phyloP scores from a whole-genome alignment of 768 basidiomycete genomes.

The Pholiota molesta region DNA sequence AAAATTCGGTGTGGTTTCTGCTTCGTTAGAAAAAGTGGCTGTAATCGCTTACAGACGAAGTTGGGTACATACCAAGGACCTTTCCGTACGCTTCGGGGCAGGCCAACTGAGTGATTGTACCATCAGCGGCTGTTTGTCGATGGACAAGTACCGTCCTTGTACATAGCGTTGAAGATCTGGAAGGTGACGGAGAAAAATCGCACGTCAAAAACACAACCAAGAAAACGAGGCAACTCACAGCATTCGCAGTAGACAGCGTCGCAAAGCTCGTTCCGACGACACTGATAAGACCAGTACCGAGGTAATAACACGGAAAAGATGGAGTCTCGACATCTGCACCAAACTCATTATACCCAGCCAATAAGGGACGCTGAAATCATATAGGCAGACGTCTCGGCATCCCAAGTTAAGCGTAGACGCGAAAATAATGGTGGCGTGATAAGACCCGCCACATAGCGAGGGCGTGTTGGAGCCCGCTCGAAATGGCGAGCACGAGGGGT shows the following conservation, averaged over 20 bases:
- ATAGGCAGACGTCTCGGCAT: slow-evolving; percentile 63
- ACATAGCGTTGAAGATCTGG: slow-evolving; percentile 77
- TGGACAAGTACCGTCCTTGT: slow-evolving; percentile 78
- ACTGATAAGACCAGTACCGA: slow-evolving; percentile 80
- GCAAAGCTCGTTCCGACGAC: slow-evolving; percentile 85
- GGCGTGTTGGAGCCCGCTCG: slow-evolving; percentile 74
- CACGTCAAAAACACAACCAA: not conserved
- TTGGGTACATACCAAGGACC: slow-evolving; percentile 57
- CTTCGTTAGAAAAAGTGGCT: not conserved
- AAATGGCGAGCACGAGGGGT: slow-evolving; percentile 72
- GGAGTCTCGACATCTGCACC: slow-evolving; percentile 77
- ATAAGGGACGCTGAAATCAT: slow-evolving; percentile 84
- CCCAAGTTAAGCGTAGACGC: slow-evolving; percentile 64
- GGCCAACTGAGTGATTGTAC: slow-evolving; percentile 55
- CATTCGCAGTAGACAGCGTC: slow-evolving; percentile 72
- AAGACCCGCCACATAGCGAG: slow-evolving; percentile 81
- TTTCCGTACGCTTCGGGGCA: slow-evolving; percentile 85
- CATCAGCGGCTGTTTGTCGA: slow-evolving; percentile 57
- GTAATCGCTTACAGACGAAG: not conserved
- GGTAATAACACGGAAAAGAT: slow-evolving; percentile 62
- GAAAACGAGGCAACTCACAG: slow-evolving; percentile 42
- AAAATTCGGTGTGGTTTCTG: not conserved
- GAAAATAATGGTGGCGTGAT: slow-evolving; percentile 84
- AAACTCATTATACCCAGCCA: slow-evolving; percentile 80
- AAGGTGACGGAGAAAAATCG: not conserved